These are phyloP conservation scores for Truncatella angustata DNA, from an alignment of 2,329 filamentous ascomycete species.

Conservation along the genomic window DNA sequence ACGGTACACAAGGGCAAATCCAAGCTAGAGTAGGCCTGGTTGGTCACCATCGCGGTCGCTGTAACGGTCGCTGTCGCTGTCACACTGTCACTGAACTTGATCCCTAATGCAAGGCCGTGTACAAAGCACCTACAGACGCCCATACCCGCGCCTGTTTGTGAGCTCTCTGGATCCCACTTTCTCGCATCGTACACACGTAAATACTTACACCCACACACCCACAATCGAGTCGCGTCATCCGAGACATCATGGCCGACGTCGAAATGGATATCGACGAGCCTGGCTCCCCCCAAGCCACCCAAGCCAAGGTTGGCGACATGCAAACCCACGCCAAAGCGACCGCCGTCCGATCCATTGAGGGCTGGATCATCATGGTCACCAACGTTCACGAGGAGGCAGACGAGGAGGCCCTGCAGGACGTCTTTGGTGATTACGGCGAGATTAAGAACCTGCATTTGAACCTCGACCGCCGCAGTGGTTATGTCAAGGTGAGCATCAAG, in stretches of 20 bases:
- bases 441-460: conserved; percentile 87
- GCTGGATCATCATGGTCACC: conserved; percentile 84
- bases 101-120: no score
- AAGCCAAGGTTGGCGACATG: conserved; percentile 61
- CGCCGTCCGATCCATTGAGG: conserved; percentile 82
- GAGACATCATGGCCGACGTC: conserved; percentile 46
- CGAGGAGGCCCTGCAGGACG: conserved; percentile 78
- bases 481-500: conserved; percentile 67
- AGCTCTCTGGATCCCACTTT: neutral
- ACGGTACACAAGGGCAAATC: no score
- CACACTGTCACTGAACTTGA: no score
- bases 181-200: neutral
- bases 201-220: neutral
- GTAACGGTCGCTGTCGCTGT: no score
- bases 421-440: conserved; percentile 81
- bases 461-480: conserved; percentile 77
- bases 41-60: no score
- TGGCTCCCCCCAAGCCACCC: conserved; percentile 33
- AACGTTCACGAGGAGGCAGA: conserved; percentile 87
- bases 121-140: no score
- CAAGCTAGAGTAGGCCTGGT: no score
- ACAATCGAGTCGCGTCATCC: neutral
- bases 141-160: no score
- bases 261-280: conserved; percentile 61
- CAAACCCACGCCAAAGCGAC: conserved; percentile 72